Conservation (phyloP, 2,329 filamentous ascomycete genomes). For the Seiridium cupressi region DNA sequence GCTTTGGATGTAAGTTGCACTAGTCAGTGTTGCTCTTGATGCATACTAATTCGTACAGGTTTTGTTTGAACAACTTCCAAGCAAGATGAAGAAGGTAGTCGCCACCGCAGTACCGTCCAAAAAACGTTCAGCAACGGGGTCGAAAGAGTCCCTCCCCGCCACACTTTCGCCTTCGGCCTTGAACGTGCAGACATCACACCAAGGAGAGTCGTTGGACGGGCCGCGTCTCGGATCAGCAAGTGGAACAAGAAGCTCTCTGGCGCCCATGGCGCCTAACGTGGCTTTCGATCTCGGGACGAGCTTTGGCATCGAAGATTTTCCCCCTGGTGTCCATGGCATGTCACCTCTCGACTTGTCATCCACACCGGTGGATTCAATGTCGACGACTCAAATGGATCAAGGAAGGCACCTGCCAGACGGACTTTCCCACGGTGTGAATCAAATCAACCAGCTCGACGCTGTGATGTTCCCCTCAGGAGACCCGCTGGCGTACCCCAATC, state of each 20-base stretch:
- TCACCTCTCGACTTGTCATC: slow-evolving; percentile 10
- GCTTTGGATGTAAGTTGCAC: slow-evolving; percentile 66
- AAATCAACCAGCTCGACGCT: slow-evolving; percentile 67
- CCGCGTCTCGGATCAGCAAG: slow-evolving; percentile 3
- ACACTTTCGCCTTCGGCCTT: slow-evolving; percentile 23
- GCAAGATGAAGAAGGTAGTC: slow-evolving; percentile 58
- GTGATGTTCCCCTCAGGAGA: slow-evolving; percentile 81
- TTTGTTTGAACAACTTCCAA: slow-evolving; percentile 82
- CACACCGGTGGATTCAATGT: not conserved
- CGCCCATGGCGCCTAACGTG: not conserved
- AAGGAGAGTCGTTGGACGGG: not conserved
- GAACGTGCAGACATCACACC: slow-evolving; percentile 16
- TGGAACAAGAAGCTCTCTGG: not conserved
- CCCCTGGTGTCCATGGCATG: slow-evolving; percentile 11
- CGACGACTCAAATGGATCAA: not conserved
- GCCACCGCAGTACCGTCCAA: slow-evolving; percentile 41
- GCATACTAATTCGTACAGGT: slow-evolving; percentile 43
- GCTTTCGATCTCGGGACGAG: slow-evolving; percentile 1
- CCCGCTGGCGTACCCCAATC: slow-evolving; percentile 77
- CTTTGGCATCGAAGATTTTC: slow-evolving; percentile 13
- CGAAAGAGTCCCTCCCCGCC: slow-evolving; percentile 30
- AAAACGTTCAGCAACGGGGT: slow-evolving; percentile 54
- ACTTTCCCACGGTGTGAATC: slow-evolving; percentile 33
- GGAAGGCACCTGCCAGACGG: slow-evolving; percentile 11
- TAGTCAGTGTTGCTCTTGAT: slow-evolving; percentile 6